A percentile compares a stretch with the other conserved stretches of the same genome.
Evolutionary conservation across 345 rosid genomes (phyloP).

Genomic region (Kernera saxatilis): DNA sequence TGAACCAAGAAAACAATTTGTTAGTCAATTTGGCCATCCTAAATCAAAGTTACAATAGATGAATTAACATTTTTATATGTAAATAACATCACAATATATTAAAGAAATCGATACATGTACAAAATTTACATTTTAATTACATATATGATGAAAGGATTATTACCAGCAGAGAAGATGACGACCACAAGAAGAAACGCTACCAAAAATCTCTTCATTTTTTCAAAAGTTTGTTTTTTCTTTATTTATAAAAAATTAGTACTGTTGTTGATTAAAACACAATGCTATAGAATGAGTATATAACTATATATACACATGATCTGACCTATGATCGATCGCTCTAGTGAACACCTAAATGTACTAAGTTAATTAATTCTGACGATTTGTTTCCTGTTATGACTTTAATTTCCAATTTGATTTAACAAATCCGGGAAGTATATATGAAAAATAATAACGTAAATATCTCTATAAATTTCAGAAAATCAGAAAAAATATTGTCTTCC

Average conservation of each 20-base stretch:
- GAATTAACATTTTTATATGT: not conserved
- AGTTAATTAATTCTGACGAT: too few relatives aligned
- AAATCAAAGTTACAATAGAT: not conserved
- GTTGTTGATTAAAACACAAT: not conserved
- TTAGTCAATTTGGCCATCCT: not conserved
- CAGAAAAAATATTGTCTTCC: not conserved
- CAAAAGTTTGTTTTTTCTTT: not conserved
- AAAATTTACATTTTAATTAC: not conserved
- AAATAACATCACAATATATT: not conserved
- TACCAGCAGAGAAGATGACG: constrained; percentile 3
- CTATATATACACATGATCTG: not conserved
- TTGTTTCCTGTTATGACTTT: not conserved
- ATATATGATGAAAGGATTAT: not conserved
- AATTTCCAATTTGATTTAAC: not conserved
- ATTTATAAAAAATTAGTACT: not conserved
- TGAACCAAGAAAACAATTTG: not conserved
- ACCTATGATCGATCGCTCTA: not conserved
- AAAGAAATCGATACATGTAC: not conserved
- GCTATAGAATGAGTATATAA: not conserved
- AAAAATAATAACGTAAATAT: not conserved
- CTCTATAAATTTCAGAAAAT: not conserved
- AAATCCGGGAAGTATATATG: not conserved
- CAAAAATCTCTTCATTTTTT: not conserved
- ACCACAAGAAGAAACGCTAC: constrained; percentile 2
- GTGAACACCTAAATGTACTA: too few relatives aligned